Base-by-base conservation (phyloP, 179 eudicot species). In the Actinidia chinensis region DNA sequence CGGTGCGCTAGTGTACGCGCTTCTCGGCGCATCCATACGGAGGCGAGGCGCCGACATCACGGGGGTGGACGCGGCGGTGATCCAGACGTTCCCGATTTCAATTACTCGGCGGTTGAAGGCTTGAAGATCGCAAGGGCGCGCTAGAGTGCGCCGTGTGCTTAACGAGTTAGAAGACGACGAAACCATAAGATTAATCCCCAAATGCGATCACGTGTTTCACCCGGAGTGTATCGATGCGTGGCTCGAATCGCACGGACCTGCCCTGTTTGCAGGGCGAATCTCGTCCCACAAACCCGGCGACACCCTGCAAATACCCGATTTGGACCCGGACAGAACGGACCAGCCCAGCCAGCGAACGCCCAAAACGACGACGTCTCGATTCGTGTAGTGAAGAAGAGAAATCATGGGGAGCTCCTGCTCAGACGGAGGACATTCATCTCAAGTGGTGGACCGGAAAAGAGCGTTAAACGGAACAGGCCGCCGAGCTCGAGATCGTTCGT, bases 201-300 rank as follows among this genome's bases (percentile, higher is more conserved):
- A 88, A 20, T 93, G 97, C 69, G 94, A 93, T 47, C 97, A 91
- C 78, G 97, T 91, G 4, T 93, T 93, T 74, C 97, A 93, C 64
- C 87, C 92, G 2, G 96, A 93, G 15, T 93, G 97, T 79, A 88
- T 93, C 15, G 95, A 90, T 25, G 80, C 84, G 0, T 93, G 97
- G 97, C 88, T 93, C 6, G 82, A 17, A 13, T 85, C 89, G 0
- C 96, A 93, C 76, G 86, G 8, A 93, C 97, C 0, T 93, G 97
- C 80, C 97, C 96, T 14, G 97, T 93, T 0, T 93, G 97, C 64
- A 84, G 97, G 0, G 79, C 92, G 0, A 78, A 93, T 43, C 88
- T 93, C 4, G 75, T 88, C 79, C 84, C 88, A 0, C 78, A 79
- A 33, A n/a, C 76, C 72, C 25, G 85, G 82, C 3, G 78, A 67